Conservation (phyloP, 371 early-diverging fungal genomes). For the Pancytospora philotis region DNA sequence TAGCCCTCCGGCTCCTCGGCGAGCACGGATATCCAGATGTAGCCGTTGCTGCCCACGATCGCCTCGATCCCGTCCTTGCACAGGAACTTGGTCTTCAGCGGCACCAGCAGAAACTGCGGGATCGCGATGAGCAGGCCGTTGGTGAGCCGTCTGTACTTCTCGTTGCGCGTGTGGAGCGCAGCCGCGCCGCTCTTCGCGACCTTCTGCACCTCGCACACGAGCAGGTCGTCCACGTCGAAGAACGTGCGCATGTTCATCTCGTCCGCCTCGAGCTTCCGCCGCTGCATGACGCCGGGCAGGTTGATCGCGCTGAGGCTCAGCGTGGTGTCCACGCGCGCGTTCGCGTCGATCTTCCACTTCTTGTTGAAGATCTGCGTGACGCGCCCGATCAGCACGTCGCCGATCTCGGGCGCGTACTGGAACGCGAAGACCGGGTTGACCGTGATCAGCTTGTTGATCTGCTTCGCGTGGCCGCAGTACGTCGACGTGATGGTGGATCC, state of each 20-base stretch:
- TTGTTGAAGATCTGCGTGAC: constrained; percentile 73
- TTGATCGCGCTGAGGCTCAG: constrained; percentile 80
- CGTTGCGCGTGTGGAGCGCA: constrained; percentile 79
- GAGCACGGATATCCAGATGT: background rate
- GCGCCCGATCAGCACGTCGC: constrained; percentile 92
- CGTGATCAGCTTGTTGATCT: constrained; percentile 84
- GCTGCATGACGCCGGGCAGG: constrained; percentile 85
- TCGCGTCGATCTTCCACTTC: constrained; percentile 91
- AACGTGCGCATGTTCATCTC: constrained; percentile 90
- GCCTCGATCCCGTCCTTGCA: constrained; percentile 67
- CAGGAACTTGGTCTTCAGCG: constrained; percentile 35
- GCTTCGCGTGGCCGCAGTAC: constrained; percentile 76
- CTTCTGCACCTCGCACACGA: constrained; percentile 88
- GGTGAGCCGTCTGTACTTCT: constrained; percentile 78
- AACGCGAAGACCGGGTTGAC: constrained; percentile 68
- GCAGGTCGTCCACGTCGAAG: constrained; percentile 81
- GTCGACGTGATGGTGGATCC: constrained; percentile 63
- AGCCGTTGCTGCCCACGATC: constrained; percentile 85
- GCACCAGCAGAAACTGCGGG: constrained; percentile 17
- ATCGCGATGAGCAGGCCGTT: constrained; percentile 51
- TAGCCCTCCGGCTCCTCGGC: too few relatives aligned
- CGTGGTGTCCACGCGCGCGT: constrained; percentile 73
- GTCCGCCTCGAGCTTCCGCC: constrained; percentile 88
- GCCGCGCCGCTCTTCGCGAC: constrained; percentile 74
- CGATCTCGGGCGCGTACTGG: constrained; percentile 77